Conservation (phyloP, 495 filamentous ascomycete species). For the Xylaria bambusicola region DNA sequence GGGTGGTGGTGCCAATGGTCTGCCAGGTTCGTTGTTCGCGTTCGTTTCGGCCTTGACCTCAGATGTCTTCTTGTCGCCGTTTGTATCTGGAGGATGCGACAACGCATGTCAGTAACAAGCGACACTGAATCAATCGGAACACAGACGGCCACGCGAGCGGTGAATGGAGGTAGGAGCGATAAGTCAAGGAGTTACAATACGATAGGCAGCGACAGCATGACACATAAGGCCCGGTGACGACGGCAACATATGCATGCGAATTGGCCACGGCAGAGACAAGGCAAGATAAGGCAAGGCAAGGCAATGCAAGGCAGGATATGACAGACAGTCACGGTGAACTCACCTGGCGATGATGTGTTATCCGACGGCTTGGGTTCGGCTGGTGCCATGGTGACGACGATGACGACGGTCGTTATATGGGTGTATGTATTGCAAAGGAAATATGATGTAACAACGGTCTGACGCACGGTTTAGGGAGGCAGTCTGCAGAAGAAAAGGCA, state of each 20-base stretch:
- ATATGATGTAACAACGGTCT: slow-evolving; percentile 41
- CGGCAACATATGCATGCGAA: slow-evolving; percentile 10
- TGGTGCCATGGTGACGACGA: slow-evolving; percentile 38
- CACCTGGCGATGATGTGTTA: slow-evolving; percentile 37
- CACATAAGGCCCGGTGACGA: slow-evolving; percentile 10
- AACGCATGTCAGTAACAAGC: slow-evolving; percentile 28
- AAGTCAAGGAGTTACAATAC: background rate
- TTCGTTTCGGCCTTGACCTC: slow-evolving; percentile 42
- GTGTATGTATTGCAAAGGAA: slow-evolving; percentile 25
- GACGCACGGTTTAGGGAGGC: slow-evolving; percentile 36
- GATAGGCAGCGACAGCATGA: slow-evolving; percentile 12
- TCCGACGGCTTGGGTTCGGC: slow-evolving; percentile 35
- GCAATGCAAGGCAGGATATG: too few relatives aligned
- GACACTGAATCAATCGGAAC: slow-evolving; percentile 18
- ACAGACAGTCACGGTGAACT: slow-evolving; percentile 20
- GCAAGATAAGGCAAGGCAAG: slow-evolving; percentile 3
- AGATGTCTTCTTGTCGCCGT: slow-evolving; percentile 38
- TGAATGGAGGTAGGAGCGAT: background rate
- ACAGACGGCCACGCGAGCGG: background rate
- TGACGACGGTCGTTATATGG: slow-evolving; percentile 38
- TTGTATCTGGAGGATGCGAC: slow-evolving; percentile 26
- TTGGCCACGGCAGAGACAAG: background rate
- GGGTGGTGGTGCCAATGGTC: slow-evolving; percentile 74
- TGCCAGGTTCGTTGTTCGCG: slow-evolving; percentile 40
- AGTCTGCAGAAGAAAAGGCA: slow-evolving; percentile 34